These are phyloP conservation scores for Capsicum baccatum DNA, from an alignment of 257 asterid genomes.

Conservation along the genomic window DNA sequence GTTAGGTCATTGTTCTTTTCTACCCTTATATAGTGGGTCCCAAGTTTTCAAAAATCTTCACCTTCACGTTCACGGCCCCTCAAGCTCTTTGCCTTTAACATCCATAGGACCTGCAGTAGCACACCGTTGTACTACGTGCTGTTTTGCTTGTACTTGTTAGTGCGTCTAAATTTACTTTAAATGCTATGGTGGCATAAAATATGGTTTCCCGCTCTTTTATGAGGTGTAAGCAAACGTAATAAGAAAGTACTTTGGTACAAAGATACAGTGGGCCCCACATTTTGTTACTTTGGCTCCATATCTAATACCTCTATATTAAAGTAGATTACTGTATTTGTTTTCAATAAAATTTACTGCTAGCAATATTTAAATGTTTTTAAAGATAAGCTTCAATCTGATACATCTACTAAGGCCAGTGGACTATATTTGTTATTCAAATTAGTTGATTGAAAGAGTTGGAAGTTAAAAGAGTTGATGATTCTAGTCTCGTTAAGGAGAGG, in stretches of 20 bases:
- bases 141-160: not conserved
- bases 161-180: not conserved
- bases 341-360: not conserved
- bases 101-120: not conserved
- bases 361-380: not conserved
- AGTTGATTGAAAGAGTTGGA: not conserved
- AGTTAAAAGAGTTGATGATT: not conserved
- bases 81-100: not conserved
- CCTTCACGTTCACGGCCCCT: not conserved
- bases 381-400: not conserved
- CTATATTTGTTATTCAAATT: not conserved
- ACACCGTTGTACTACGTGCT: not conserved
- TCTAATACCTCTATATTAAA: not conserved
- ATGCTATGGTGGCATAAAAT: not conserved
- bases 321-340: not conserved
- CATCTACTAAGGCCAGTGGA: too few relatives aligned
- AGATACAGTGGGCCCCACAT: constrained; percentile 29
- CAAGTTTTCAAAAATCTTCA: not conserved
- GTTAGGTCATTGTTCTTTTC: constrained; percentile 20
- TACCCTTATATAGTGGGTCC: constrained; percentile 14
- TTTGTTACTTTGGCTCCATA: not conserved
- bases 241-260: constrained; percentile 34
- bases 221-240: not conserved
- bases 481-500: constrained; percentile 9
- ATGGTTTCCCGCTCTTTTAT: not conserved